Percentiles rank a stretch among this genome's conserved stretches.
These are phyloP conservation scores for Rhodotorula mucilaginosa DNA, from an alignment of 1,284 basidiomycete species.

Conservation along the genomic window DNA sequence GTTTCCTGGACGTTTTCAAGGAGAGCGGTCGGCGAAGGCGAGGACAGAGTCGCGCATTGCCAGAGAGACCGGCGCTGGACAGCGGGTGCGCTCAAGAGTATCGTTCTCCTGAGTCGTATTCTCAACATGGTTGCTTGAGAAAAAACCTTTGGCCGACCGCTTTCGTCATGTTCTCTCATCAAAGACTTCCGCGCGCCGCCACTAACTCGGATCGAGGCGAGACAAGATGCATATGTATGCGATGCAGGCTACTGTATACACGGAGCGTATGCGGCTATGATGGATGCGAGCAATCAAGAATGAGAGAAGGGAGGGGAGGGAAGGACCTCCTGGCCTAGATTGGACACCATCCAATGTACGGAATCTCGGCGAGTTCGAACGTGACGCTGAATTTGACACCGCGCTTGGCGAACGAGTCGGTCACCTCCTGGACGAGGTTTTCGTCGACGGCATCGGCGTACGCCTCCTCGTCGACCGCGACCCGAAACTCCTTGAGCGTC, in stretches of 20 bases:
- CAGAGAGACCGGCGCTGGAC: constrained; percentile 10
- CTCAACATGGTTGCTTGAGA: too few species aligned
- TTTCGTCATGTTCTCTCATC: neutral
- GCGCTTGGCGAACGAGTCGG: neutral
- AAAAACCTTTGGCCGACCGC: neutral
- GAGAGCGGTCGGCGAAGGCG: constrained; percentile 7
- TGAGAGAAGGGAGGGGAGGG: neutral
- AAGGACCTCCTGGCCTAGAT: neutral
- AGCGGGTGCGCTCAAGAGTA: too few species aligned
- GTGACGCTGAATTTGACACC: neutral
- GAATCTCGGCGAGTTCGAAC: constrained; percentile 1
- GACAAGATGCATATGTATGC: too few species aligned
- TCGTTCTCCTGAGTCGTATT: too few species aligned
- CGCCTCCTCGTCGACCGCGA: constrained; percentile 13
- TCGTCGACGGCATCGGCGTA: constrained; percentile 1
- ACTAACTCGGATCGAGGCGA: neutral
- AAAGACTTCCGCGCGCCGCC: too few species aligned
- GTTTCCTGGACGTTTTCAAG: constrained; percentile 8
- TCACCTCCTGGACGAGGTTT: neutral
- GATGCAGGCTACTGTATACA: neutral
- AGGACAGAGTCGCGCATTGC: constrained; percentile 21
- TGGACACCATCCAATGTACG: neutral
- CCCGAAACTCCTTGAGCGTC: neutral
- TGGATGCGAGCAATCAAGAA: neutral
- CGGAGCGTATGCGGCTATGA: neutral